These are phyloP conservation scores for Saccharomycopsis schoenii DNA, from an alignment of 805 yeast genomes.

Conservation along the genomic window DNA sequence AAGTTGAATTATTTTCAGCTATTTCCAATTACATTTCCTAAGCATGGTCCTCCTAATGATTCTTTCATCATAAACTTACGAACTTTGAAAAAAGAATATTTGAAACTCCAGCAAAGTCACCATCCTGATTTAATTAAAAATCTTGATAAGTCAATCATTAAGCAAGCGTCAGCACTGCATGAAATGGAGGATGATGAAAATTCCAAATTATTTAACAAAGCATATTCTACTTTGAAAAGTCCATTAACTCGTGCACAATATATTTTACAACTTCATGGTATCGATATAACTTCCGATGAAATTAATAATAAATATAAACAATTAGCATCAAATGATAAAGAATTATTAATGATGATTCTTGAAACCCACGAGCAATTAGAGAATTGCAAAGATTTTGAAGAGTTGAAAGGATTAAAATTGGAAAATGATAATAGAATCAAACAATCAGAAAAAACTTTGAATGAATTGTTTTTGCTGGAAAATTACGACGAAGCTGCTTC, in stretches of 20 bases:
- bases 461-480: slow-evolving; percentile 31
- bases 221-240: slow-evolving; percentile 58
- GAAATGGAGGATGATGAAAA: slow-evolving; percentile 18
- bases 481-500: slow-evolving; percentile 50
- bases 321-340: slow-evolving; percentile 40
- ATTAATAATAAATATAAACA: slow-evolving; percentile 23
- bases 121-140: slow-evolving; percentile 65
- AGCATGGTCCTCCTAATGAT: slow-evolving; percentile 53
- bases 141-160: slow-evolving; percentile 7
- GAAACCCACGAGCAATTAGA: slow-evolving; percentile 81
- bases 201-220: slow-evolving; percentile 59
- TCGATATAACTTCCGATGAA: slow-evolving; percentile 50
- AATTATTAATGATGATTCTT: slow-evolving; percentile 62
- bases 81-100: slow-evolving; percentile 61
- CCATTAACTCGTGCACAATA: slow-evolving; percentile 69
- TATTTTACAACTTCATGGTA: slow-evolving; percentile 34
- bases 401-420: slow-evolving; percentile 38
- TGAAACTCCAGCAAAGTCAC: slow-evolving; percentile 56
- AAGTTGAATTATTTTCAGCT: slow-evolving; percentile 39
- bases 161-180: neutral
- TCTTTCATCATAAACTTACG: slow-evolving; percentile 47
- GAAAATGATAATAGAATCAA: slow-evolving; percentile 52
- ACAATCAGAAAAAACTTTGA: slow-evolving; percentile 35
- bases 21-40: slow-evolving; percentile 69
- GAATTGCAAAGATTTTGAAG: slow-evolving; percentile 48